Evolutionary conservation across 1,139 yeast genomes (phyloP).

Genomic region (Magnusiomyces fungicola): DNA sequence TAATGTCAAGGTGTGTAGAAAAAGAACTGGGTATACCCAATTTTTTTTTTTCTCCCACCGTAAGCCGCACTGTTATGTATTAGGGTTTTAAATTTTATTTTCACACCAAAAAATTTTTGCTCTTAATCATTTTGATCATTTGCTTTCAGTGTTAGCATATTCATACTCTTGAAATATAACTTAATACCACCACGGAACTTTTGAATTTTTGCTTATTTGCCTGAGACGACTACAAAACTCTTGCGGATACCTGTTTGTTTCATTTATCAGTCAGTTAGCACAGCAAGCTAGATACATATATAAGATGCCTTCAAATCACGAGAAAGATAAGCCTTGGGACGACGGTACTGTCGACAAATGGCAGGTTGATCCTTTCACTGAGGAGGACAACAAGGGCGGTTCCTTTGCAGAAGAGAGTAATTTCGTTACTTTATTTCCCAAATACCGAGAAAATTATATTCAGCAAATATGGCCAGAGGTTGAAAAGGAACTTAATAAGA

Average conservation of each 20-base stretch:
- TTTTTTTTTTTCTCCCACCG: too few relatives aligned
- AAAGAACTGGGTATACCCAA: too few relatives aligned
- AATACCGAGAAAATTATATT: constrained; percentile 86
- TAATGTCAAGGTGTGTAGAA: too few relatives aligned
- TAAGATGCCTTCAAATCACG: constrained; percentile 94
- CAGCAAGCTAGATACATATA: too few relatives aligned
- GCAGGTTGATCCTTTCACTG: constrained; percentile 81
- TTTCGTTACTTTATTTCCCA: constrained; percentile 92
- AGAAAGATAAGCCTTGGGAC: constrained; percentile 97
- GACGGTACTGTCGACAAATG: constrained; percentile 93
- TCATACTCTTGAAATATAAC: too few relatives aligned
- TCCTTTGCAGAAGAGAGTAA: constrained; percentile 88
- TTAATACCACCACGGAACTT: too few relatives aligned
- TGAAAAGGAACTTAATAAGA: constrained; percentile 62
- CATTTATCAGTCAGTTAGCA: too few relatives aligned
- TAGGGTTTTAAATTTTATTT: constrained; percentile 30
- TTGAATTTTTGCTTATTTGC: too few relatives aligned
- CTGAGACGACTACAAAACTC: too few relatives aligned
- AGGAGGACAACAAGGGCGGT: constrained; percentile 83
- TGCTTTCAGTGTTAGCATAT: too few relatives aligned
- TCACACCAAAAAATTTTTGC: constrained; percentile 10
- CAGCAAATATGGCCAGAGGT: constrained; percentile 93
- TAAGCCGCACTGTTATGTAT: constrained; percentile 30
- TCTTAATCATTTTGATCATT: too few relatives aligned
- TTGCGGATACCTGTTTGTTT: too few relatives aligned